phyloP scores from a whole-genome alignment of 371 early-diverging fungal genomes.

The Batrachochytrium dendrobatidis region DNA sequence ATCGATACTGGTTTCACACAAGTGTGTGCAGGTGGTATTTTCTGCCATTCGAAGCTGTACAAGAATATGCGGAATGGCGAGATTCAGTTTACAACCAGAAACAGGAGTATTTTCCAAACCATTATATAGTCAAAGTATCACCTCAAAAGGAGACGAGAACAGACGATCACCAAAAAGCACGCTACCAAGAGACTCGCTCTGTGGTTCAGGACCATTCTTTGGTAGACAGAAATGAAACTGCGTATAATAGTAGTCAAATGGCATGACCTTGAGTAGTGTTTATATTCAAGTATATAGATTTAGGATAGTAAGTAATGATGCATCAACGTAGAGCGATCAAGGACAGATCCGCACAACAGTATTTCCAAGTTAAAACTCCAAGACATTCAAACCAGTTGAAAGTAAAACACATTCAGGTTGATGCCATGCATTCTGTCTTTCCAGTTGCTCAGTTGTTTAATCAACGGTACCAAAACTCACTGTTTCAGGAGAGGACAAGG shows the following conservation, averaged over 20 bases:
- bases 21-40: constrained; percentile 47
- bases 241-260: constrained; percentile 86
- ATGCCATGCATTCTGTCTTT: too few species aligned
- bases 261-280: constrained; percentile 29
- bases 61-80: background rate
- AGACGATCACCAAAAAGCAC: constrained; percentile 96
- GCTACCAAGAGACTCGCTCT: constrained; percentile 80
- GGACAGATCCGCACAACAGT: too few species aligned
- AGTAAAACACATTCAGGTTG: too few species aligned
- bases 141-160: constrained; percentile 73
- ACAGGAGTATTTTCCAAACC: background rate
- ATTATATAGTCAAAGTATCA: constrained; percentile 21
- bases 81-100: background rate
- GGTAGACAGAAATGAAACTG: constrained; percentile 84
- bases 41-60: constrained; percentile 55
- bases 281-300: background rate
- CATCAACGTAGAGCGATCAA: too few species aligned
- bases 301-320: too few species aligned
- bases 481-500: constrained; percentile 62
- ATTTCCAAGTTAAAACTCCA: too few species aligned
- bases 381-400: too few species aligned
- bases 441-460: too few species aligned
- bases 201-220: constrained; percentile 53
- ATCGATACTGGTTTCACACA: constrained; percentile 61
- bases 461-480: constrained; percentile 12